Evolutionary conservation across 2,329 filamentous ascomycete genomes (phyloP), one percentile per base, ranked within the genome.

Genomic region (Periglandula ipomoeae): DNA sequence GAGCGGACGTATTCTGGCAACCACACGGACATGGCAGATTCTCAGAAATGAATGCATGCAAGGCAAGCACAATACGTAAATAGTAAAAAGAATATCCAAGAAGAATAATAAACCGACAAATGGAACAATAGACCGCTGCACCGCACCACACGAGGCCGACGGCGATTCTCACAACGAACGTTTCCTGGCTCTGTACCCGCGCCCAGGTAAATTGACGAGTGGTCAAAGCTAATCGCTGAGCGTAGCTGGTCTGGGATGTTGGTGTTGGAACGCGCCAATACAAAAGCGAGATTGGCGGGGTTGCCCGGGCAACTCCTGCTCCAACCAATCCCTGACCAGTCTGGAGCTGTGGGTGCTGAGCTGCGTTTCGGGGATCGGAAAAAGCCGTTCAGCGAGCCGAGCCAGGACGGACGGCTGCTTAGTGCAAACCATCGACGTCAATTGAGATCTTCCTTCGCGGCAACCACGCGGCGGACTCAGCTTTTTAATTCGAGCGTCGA

Each of bases 1-100:
- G 54, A 96, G 78, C 46, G 91, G 91, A 58, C 91, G 84, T 59
- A 98, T 87, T 57, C 93, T 81, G 51, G 91, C 90, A 55, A 97
- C 87, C 51, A 97, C 90, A 62, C 88, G 79, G 76, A 77, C 81
- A 82, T 80, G 55, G 51, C 58, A 20, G 44, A 37, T 39, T 32
- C 26, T 19, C 35, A 38, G 35, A 46, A 53, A 50, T 50, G 49
- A 52, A 49, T 26, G 42, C 50, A 49, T 51, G 41, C 46, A 50
- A 34, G 30, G 49, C 43, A 56, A 50, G 44, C 49, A 23, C 47
- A 46, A 34, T 37, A 45, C 52, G 30, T n/a, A 46, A 50, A 52
- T 10, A 51, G 52, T 43, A 7, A 48, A 34, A 23, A 27, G 45
- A 7, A 24, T 50, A n/a, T n/a, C n/a, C n/a, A n/a, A n/a, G n/a